Evolutionary conservation across 768 basidiomycete species (phyloP).

Genomic region (Leccinellum rugosiceps): DNA sequence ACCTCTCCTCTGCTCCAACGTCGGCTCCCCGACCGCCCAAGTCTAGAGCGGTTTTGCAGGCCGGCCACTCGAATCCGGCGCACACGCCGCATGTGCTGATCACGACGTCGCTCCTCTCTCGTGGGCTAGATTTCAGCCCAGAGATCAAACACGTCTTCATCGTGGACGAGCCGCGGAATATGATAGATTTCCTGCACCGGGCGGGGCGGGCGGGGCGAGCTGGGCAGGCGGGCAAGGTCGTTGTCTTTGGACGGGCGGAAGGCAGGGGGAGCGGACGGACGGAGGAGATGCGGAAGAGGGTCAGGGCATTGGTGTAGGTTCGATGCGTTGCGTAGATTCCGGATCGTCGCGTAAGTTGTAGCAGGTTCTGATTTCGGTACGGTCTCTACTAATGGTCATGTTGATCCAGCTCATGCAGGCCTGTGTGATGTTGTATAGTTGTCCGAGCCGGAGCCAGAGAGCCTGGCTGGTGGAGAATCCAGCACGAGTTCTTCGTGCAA

Average conservation of each 20-base stretch:
- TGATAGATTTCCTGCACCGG: constrained; percentile 89
- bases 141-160: constrained; percentile 80
- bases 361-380: neutral
- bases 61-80: constrained; percentile 22
- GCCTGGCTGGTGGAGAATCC: no score
- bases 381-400: neutral
- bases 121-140: constrained; percentile 86
- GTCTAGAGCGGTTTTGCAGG: constrained; percentile 2
- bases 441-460: no score
- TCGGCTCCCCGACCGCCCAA: neutral
- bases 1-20: neutral
- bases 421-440: no score
- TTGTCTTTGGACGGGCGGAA: constrained; percentile 69
- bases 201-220: constrained; percentile 83
- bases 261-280: constrained; percentile 58
- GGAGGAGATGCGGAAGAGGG: constrained; percentile 49
- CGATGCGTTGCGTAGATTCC: neutral
- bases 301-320: constrained; percentile 36
- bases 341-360: neutral
- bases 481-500: no score
- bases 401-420: no score
- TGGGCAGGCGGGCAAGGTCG: constrained; percentile 64
- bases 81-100: constrained; percentile 65
- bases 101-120: constrained; percentile 87
- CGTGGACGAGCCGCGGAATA: constrained; percentile 83